phyloP scores from a whole-genome alignment of 2,329 filamentous ascomycete genomes.

The Pestalotiopsis sp. region DNA sequence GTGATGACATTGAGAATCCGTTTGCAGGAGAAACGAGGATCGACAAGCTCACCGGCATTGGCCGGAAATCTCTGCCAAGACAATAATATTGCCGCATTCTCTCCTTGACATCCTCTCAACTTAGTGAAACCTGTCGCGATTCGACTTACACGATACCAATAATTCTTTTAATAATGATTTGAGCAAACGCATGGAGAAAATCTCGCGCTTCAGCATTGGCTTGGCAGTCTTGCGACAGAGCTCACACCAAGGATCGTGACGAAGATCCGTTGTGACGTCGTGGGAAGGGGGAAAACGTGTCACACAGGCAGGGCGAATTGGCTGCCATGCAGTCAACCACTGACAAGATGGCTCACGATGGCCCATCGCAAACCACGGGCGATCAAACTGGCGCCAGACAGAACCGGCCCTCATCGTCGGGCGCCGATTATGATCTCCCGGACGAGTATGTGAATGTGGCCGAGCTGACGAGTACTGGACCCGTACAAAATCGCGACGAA shows the following conservation, averaged over 20 bases:
- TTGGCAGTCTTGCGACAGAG: no score
- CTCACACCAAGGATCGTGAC: not conserved
- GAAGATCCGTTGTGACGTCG: conserved; percentile 5
- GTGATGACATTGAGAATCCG: not conserved
- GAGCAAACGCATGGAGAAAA: conserved; percentile 11
- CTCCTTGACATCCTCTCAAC: not conserved
- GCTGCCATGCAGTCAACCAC: not conserved
- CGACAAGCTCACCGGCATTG: not conserved
- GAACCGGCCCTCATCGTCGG: conserved; percentile 21
- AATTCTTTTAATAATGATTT: conserved; percentile 15
- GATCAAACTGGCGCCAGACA: conserved; percentile 2
- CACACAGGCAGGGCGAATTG: not conserved
- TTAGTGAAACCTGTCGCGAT: not conserved
- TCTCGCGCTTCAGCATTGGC: no score
- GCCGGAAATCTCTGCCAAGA: conserved; percentile 9
- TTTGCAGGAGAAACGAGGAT: not conserved
- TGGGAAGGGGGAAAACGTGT: conserved; percentile 5
- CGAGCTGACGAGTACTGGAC: conserved; percentile 44
- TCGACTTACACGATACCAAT: conserved; percentile 23
- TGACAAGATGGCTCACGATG: not conserved
- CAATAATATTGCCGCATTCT: not conserved
- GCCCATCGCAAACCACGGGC: not conserved
- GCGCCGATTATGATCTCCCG: conserved; percentile 37
- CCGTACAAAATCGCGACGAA: conserved; percentile 46
- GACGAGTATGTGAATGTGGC: conserved; percentile 44